A percentile compares a stretch with the other conserved stretches of the same genome.
Conservation (phyloP, 1,284 basidiomycete species). For the Pseudomicrostroma phylloplanum region DNA sequence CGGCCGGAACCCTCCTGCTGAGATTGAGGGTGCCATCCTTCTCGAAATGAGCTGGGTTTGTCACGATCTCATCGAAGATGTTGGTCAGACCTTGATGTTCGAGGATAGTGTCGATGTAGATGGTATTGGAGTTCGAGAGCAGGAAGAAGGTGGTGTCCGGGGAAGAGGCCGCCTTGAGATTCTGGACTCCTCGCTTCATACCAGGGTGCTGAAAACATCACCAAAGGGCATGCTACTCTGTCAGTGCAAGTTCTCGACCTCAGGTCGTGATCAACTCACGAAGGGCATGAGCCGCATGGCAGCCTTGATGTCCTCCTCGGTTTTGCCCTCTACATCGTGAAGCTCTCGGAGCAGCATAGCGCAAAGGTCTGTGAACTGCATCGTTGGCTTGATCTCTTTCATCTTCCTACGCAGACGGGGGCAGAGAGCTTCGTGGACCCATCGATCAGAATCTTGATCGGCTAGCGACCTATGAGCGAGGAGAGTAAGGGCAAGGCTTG, state of each 20-base stretch:
- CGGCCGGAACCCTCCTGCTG: conserved; percentile 67
- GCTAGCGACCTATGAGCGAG: conserved; percentile 52
- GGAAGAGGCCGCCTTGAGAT: conserved; percentile 61
- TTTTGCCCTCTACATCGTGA: conserved; percentile 51
- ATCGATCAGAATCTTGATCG: conserved; percentile 95
- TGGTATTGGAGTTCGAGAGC: conserved; percentile 84
- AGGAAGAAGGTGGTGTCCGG: conserved; percentile 75
- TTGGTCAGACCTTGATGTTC: conserved; percentile 2
- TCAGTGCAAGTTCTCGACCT: background rate
- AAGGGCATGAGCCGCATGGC: conserved; percentile 78
- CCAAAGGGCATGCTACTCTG: conserved; percentile 4
- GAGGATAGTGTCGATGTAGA: conserved; percentile 75
- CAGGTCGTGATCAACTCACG: conserved; percentile 57
- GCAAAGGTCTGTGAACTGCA: conserved; percentile 80
- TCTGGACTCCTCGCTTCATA: conserved; percentile 79
- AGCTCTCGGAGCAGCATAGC: conserved; percentile 36
- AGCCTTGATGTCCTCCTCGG: conserved; percentile 67
- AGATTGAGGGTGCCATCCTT: conserved; percentile 69
- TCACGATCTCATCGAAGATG: conserved; percentile 74
- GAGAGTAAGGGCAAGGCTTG: background rate
- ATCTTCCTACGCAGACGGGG: conserved; percentile 77
- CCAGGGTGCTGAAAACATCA: conserved; percentile 71
- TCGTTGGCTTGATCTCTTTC: conserved; percentile 60
- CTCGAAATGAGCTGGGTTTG: conserved; percentile 84
- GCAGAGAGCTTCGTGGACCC: conserved; percentile 85